phyloP scores from a whole-genome alignment of 106 monocot genomes.

The Acorus calamus region DNA sequence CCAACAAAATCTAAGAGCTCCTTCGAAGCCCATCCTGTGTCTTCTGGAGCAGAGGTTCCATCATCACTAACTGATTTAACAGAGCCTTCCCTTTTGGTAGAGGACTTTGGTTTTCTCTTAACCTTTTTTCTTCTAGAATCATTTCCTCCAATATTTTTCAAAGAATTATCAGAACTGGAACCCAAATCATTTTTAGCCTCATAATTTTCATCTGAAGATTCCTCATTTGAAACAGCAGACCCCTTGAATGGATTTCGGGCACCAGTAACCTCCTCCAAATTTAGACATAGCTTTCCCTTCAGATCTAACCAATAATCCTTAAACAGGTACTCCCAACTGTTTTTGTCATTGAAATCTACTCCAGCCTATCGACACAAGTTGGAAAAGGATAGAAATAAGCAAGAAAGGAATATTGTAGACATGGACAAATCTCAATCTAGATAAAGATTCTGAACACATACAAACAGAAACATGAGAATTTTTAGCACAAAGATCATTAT shows the following conservation, averaged over 20 bases:
- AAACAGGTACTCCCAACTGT: conserved; percentile 76
- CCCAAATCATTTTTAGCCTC: conserved; percentile 27
- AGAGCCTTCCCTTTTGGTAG: conserved; percentile 7
- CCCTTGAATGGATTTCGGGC: conserved; percentile 46
- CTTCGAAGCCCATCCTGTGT: conserved; percentile 66
- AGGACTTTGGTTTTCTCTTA: conserved; percentile 18
- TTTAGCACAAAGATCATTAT: too few relatives aligned
- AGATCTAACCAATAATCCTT: conserved; percentile 90
- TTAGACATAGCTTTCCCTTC: conserved; percentile 67
- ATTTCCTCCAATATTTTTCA: conserved; percentile 21
- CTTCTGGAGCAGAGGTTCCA: conserved; percentile 18
- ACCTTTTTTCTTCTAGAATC: conserved; percentile 30
- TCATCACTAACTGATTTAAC: conserved; percentile 7
- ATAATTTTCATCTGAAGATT: conserved; percentile 66
- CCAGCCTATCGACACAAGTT: conserved; percentile 24
- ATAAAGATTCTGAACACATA: too few relatives aligned
- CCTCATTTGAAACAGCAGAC: conserved; percentile 18
- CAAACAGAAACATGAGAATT: too few relatives aligned
- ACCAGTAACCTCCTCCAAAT: conserved; percentile 56
- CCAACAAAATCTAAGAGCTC: conserved; percentile 78
- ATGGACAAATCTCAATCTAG: too few relatives aligned
- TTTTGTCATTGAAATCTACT: conserved; percentile 86
- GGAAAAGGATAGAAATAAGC: neutral
- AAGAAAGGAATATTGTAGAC: neutral
- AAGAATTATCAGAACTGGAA: conserved; percentile 50